These are phyloP conservation scores for Leccinum fallax DNA, from an alignment of 1,284 basidiomycete species.

Conservation along the genomic window DNA sequence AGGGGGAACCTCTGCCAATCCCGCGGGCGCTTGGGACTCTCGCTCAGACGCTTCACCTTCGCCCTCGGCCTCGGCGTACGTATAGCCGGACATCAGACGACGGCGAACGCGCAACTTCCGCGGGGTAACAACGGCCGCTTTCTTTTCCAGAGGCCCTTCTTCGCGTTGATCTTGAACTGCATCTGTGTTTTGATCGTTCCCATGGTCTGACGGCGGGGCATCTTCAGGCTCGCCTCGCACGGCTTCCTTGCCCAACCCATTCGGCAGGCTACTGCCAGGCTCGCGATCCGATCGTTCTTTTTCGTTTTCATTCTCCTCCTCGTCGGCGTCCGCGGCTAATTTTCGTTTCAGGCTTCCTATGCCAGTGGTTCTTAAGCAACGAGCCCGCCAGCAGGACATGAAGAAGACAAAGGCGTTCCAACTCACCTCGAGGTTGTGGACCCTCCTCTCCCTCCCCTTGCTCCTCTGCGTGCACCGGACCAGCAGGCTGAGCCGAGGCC, in stretches of 20 bases:
- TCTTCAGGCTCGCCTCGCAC: not conserved
- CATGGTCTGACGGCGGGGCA: conserved; percentile 7
- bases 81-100: conserved; percentile 14
- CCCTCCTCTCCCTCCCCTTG: not conserved
- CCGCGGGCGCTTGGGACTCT: not conserved
- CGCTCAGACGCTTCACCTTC: conserved; percentile 7
- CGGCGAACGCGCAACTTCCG: conserved; percentile 9
- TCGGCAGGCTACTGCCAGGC: not conserved
- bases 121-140: not conserved
- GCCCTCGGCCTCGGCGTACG: conserved; percentile 5
- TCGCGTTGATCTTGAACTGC: not conserved
- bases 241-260: not conserved
- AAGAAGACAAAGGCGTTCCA: not conserved
- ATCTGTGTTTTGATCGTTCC: not conserved
- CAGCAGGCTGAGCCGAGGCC: not conserved
- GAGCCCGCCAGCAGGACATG: too few species aligned
- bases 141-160: conserved; percentile 6
- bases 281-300: not conserved
- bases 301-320: not conserved
- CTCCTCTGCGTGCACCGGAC: not conserved
- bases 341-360: not conserved
- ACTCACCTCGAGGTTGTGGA: conserved; percentile 7
- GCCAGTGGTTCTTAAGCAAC: not conserved
- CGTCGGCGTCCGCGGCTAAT: not conserved
- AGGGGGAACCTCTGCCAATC: not conserved